These are phyloP conservation scores for Aspergillus affinis DNA, from an alignment of 495 filamentous ascomycete genomes.

Conservation along the genomic window DNA sequence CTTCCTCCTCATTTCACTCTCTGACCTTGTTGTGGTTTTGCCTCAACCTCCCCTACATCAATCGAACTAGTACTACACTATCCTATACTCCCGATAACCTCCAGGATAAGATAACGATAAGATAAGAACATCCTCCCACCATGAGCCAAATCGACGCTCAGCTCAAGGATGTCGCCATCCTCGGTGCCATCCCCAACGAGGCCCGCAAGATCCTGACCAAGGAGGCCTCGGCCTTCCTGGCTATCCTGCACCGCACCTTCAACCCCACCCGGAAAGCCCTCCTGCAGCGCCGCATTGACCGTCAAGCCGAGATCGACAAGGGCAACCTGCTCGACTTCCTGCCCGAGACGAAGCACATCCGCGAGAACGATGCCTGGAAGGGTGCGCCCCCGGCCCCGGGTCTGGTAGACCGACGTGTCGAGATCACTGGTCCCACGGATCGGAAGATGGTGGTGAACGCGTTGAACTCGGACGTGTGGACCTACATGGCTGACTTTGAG, in stretches of 20 bases:
- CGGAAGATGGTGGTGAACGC: constrained; percentile 99
- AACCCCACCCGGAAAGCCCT: constrained; percentile 86
- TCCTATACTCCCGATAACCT: neutral
- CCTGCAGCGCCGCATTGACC: constrained; percentile 78
- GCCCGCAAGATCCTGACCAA: constrained; percentile 89
- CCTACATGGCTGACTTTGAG: constrained; percentile 99
- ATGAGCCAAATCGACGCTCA: constrained; percentile 75
- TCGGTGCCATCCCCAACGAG: constrained; percentile 72
- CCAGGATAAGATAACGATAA: constrained; percentile 1
- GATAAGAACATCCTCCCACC: constrained; percentile 24
- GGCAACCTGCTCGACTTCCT: constrained; percentile 92
- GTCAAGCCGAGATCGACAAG: constrained; percentile 94
- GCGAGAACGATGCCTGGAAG: constrained; percentile 92
- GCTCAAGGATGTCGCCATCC: constrained; percentile 84
- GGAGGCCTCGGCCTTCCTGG: constrained; percentile 88
- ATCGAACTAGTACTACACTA: neutral
- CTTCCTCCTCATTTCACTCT: constrained; percentile 8
- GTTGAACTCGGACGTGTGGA: constrained; percentile 95
- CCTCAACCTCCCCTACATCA: neutral
- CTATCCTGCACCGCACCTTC: constrained; percentile 92
- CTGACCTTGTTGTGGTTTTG: neutral
- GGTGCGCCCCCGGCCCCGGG: constrained; percentile 92
- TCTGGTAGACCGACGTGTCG: constrained; percentile 90
- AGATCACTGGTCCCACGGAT: constrained; percentile 98
- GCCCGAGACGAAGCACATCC: constrained; percentile 93